Evolutionary conservation across 768 basidiomycete genomes (phyloP).

Genomic region (Mycena haematopus): DNA sequence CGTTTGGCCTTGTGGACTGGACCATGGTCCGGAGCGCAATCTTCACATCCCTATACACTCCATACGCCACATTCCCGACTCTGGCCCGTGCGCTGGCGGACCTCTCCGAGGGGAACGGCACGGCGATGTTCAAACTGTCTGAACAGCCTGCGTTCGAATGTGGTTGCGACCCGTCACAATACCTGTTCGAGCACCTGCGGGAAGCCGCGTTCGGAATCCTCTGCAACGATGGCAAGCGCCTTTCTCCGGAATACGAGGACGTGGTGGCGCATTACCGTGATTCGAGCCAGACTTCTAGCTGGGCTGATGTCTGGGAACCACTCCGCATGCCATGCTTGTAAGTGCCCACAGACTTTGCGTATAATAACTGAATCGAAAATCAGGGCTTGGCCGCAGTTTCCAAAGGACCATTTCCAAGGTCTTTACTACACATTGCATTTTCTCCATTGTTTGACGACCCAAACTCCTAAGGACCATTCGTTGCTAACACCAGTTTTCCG

Average conservation of each 20-base stretch:
- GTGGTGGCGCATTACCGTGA: constrained; percentile 1
- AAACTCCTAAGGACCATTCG: constrained; percentile 44
- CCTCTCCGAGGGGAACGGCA: constrained; percentile 41
- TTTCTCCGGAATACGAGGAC: constrained; percentile 11
- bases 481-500: not conserved
- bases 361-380: no score
- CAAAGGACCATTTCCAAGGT: constrained; percentile 27
- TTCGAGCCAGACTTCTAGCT: constrained; percentile 6
- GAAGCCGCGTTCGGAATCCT: not conserved
- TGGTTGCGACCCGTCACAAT: constrained; percentile 33
- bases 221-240: constrained; percentile 23
- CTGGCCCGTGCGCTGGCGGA: constrained; percentile 47
- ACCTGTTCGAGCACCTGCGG: not conserved
- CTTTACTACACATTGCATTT: not conserved
- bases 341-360: not conserved
- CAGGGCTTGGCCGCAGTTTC: constrained; percentile 26
- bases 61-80: constrained; percentile 42
- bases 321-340: constrained; percentile 8
- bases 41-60: constrained; percentile 44
- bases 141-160: constrained; percentile 37
- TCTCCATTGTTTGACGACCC: constrained; percentile 56
- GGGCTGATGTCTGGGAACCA: constrained; percentile 8
- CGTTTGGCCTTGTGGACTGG: constrained; percentile 48
- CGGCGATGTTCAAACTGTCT: constrained; percentile 33
- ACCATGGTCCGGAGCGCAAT: constrained; percentile 35